phyloP scores from a whole-genome alignment of 352 stramenopile genomes.

The Thalassiosira livingstoniorum region DNA sequence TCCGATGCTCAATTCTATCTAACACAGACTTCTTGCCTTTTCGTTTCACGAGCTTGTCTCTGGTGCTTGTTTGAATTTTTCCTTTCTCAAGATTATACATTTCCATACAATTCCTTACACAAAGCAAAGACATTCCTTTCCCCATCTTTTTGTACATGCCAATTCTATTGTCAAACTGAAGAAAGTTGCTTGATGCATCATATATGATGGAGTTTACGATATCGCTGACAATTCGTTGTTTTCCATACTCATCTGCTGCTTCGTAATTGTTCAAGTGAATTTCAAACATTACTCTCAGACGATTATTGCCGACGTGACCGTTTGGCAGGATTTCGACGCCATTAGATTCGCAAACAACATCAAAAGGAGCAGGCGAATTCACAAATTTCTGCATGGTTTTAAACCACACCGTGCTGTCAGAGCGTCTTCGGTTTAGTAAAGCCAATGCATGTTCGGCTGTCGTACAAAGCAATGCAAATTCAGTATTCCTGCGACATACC shows the following conservation, averaged over 20 bases:
- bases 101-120: not conserved
- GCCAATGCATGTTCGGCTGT: too few relatives aligned
- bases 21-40: conserved; percentile 13
- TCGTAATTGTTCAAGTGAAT: conserved; percentile 1
- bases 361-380: conserved; percentile 7
- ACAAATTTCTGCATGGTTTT: not conserved
- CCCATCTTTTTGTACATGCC: conserved; percentile 5
- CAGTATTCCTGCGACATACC: not conserved
- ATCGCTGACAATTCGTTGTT: not conserved
- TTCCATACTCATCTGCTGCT: not conserved
- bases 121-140: not conserved
- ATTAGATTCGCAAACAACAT: conserved; percentile 19
- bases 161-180: not conserved
- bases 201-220: conserved; percentile 11
- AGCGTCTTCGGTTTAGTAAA: too few relatives aligned
- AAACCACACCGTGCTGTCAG: too few relatives aligned
- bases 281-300: conserved; percentile 11
- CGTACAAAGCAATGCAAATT: not conserved
- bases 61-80: not conserved
- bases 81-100: not conserved
- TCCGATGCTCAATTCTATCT: conserved; percentile 10
- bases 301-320: conserved; percentile 14
- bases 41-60: not conserved
- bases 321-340: not conserved
- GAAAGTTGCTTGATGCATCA: conserved; percentile 16